These are phyloP conservation scores for Papiliotrema nemorosa DNA, from an alignment of 1,284 basidiomycete species.

Conservation along the genomic window DNA sequence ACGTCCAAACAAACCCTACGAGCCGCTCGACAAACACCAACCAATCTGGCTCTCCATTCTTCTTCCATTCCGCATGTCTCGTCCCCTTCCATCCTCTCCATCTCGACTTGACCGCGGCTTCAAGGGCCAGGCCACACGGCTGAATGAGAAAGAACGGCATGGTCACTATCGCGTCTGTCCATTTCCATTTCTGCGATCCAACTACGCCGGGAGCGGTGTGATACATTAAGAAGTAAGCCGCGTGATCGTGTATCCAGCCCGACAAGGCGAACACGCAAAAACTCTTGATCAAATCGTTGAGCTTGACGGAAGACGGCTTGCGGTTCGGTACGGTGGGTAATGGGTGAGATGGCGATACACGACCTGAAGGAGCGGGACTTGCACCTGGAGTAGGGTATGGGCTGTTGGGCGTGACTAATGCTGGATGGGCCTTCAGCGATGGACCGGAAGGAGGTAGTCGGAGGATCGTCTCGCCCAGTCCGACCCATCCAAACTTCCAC, in stretches of 20 bases:
- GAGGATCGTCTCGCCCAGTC: conserved; percentile 37
- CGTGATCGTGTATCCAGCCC: conserved; percentile 39
- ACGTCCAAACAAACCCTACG: conserved; percentile 38
- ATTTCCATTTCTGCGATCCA: neutral
- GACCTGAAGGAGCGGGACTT: conserved; percentile 11
- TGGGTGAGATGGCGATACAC: conserved; percentile 27
- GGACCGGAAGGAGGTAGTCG: conserved; percentile 36
- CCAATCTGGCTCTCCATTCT: conserved; percentile 13
- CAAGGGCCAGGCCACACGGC: conserved; percentile 34
- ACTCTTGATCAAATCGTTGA: conserved; percentile 38
- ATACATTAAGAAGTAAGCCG: conserved; percentile 16
- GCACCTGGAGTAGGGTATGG: conserved; percentile 4
- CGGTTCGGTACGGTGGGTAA: conserved; percentile 10
- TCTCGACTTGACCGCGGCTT: conserved; percentile 28
- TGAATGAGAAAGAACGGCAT: conserved; percentile 42
- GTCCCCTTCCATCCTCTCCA: conserved; percentile 26
- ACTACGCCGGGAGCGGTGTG: neutral
- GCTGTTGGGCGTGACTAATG: neutral
- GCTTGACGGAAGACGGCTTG: conserved; percentile 5
- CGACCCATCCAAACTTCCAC: conserved; percentile 36
- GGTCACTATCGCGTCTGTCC: conserved; percentile 17
- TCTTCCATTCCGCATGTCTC: conserved; percentile 4
- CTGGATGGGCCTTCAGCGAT: conserved; percentile 8
- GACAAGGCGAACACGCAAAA: conserved; percentile 37
- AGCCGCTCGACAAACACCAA: conserved; percentile 26